Evolutionary conservation across 495 filamentous ascomycete genomes (phyloP).

Genomic region (Penicillium malachiteum): DNA sequence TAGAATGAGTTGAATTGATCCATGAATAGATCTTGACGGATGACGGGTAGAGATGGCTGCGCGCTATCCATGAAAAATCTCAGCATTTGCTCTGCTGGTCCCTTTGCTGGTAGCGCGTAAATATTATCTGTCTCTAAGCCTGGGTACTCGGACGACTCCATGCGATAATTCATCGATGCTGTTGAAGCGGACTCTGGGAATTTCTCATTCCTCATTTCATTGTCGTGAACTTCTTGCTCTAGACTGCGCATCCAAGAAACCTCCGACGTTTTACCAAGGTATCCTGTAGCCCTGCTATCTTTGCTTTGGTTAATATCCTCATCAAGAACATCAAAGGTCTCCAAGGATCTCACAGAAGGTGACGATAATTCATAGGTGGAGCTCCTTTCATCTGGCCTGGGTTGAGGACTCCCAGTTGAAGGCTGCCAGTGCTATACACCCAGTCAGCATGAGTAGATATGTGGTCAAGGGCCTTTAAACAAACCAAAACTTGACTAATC

Average conservation of each 20-base stretch:
- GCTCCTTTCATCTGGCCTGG: background rate
- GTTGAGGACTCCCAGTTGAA: background rate
- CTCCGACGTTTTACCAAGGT: conserved; percentile 51
- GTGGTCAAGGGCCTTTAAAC: too few species aligned
- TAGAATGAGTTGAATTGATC: conserved; percentile 30
- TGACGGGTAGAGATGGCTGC: conserved; percentile 54
- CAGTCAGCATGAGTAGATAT: too few species aligned
- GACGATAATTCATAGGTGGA: conserved; percentile 8
- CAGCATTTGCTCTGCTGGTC: conserved; percentile 47
- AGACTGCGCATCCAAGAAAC: conserved; percentile 54
- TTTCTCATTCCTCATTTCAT: background rate
- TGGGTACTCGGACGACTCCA: too few species aligned
- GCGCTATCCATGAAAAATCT: conserved; percentile 50
- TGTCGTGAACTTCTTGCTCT: background rate
- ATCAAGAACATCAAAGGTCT: conserved; percentile 53
- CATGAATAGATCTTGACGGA: conserved; percentile 37
- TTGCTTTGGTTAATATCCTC: conserved; percentile 54
- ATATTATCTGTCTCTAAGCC: too few species aligned
- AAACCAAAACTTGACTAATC: too few species aligned
- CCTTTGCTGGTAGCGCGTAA: conserved; percentile 39
- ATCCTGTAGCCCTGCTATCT: conserved; percentile 45
- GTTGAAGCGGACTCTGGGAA: background rate
- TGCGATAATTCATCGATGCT: conserved; percentile 26
- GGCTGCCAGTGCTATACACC: background rate
- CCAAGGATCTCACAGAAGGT: conserved; percentile 54